Evolutionary conservation across 106 monocot genomes (phyloP).

Genomic region (Xerophyta viscosa): DNA sequence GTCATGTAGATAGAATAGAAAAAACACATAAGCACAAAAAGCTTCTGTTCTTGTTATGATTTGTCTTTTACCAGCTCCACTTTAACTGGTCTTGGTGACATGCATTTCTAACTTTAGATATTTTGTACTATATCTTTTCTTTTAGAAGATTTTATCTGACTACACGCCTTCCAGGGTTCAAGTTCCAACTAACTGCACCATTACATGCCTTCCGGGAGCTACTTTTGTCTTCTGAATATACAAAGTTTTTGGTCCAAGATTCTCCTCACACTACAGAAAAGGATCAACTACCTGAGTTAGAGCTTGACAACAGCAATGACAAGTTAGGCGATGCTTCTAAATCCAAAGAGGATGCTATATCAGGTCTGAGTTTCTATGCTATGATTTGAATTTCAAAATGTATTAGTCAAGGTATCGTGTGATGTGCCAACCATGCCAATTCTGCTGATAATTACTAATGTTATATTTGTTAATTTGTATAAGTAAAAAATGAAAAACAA

Average conservation of each 20-base stretch:
- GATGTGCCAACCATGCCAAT: no score
- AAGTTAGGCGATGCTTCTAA: slow-evolving; percentile 1
- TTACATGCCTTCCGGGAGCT: slow-evolving; percentile 23
- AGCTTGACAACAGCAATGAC: slow-evolving; percentile 8
- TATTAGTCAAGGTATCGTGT: no score
- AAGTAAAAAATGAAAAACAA: no score
- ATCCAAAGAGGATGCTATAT: neutral
- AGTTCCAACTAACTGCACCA: slow-evolving; percentile 16
- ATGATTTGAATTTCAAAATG: no score
- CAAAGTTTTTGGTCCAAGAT: slow-evolving; percentile 5
- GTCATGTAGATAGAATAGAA: no score
- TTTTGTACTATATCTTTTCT: neutral
- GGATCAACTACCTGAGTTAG: slow-evolving; percentile 10
- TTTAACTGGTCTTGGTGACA: no score
- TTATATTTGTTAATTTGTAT: no score
- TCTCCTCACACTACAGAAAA: slow-evolving; percentile 5
- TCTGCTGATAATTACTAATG: no score
- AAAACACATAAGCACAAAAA: no score
- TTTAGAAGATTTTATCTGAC: neutral
- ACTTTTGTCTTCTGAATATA: slow-evolving; percentile 2
- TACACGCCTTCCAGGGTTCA: slow-evolving; percentile 25
- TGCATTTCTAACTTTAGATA: neutral
- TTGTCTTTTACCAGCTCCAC: no score
- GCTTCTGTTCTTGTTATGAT: no score
- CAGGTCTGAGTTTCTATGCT: slow-evolving; percentile 17